These are phyloP conservation scores for Mortierella sp. DNA, from an alignment of 371 early-diverging fungal genomes.

Conservation along the genomic window DNA sequence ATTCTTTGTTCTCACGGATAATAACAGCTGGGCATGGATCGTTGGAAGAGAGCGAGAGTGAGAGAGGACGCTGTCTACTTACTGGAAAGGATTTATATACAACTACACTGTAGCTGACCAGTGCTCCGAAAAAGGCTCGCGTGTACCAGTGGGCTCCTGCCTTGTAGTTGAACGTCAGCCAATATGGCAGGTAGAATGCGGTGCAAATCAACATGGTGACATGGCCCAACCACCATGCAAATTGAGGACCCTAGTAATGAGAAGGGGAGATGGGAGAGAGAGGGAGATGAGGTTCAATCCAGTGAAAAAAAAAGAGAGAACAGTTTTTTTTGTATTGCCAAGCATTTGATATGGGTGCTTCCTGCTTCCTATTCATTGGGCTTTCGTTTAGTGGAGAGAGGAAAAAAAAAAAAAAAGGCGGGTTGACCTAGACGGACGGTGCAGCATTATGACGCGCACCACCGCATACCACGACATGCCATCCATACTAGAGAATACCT, in stretches of 20 bases:
- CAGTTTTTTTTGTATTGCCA: background rate
- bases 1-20: too few relatives aligned
- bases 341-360: too few relatives aligned
- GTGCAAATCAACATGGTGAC: conserved; percentile 44
- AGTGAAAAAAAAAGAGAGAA: background rate
- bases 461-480: too few relatives aligned
- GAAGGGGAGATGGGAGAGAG: too few relatives aligned
- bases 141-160: conserved; percentile 51
- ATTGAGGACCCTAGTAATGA: conserved; percentile 72
- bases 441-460: background rate
- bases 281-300: too few relatives aligned
- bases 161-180: conserved; percentile 39
- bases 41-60: too few relatives aligned
- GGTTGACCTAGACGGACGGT: background rate
- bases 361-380: background rate
- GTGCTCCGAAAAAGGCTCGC: conserved; percentile 62
- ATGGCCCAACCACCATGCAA: conserved; percentile 63
- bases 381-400: conserved; percentile 1
- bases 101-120: conserved; percentile 86
- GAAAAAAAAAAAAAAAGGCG: background rate
- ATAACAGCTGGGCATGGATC: too few relatives aligned
- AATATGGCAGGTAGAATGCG: conserved; percentile 41
- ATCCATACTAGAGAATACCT: too few relatives aligned
- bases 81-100: conserved; percentile 88
- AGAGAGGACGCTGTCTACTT: conserved; percentile 56